Base-by-base conservation (phyloP, 2,329 filamentous ascomycete genomes). In the Blumeria hordei region DNA sequence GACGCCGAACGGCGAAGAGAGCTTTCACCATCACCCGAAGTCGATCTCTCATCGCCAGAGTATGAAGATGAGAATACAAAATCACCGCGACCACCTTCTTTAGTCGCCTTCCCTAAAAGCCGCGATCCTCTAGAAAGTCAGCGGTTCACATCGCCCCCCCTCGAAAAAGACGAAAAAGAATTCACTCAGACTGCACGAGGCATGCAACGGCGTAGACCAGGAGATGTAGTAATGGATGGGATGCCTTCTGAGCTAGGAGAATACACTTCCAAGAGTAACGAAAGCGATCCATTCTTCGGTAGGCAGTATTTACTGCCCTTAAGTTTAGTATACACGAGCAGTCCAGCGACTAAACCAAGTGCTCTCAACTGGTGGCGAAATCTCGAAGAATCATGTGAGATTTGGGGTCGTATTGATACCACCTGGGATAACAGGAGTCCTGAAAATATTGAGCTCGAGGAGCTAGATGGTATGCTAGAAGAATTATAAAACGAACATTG, bases 121-220 rank as follows among this genome's bases (percentile, higher is more conserved):
- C 62, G 69, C 58, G 69, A 74, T 54, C 67, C 71, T 52, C 76
- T 81, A 62, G 28, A n/a, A 7, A 79, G 77, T 58, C 74, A 80
- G 58, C 80, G 85, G 57, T 83, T 82, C n/a, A 80, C 83, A 28
- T 92, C 86, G 59, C 88, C 90, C 54, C 87, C 88, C 14, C 74
- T 96, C 39, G 90, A 96, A 70, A 87, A 85, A 63, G 90, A 96
- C 62, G 90, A 96, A 72, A 85, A 84, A 64, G 92, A 96, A 68
- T 98, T 98, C 65, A 95, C 90, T 6, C 86, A 94, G 69, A 96
- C 88, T 1, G 92, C 92, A 14, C 85, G 87, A 61, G 86, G 83
- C 52, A 77, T 96, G 62, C 67, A 67, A 58, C 80, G 77, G 65
- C 71, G 76, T 58, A 81, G 80, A 63, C 70, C 80, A 21, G 72